phyloP scores from a whole-genome alignment of 2,329 filamentous ascomycete genomes.

The Chrysosporium keratinophilum region DNA sequence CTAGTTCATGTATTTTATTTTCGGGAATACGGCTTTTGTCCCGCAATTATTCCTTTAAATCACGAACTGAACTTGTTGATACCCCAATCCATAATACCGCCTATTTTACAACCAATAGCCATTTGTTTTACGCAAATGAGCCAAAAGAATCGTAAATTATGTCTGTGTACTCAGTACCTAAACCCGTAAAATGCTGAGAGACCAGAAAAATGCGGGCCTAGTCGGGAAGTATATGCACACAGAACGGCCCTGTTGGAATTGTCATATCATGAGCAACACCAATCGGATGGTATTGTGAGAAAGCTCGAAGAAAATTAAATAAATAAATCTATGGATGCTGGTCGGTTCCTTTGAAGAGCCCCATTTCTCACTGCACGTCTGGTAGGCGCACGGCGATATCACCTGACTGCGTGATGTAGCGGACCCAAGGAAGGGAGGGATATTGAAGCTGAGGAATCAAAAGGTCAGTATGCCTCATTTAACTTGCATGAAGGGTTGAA shows the following conservation, averaged over 20 bases:
- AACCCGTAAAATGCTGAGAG: too few relatives aligned
- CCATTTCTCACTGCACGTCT: conserved; percentile 58
- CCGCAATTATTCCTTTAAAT: too few relatives aligned
- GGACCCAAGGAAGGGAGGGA: conserved; percentile 90
- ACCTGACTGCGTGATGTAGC: conserved; percentile 96
- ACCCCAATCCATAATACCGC: too few relatives aligned
- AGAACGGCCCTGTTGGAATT: background rate
- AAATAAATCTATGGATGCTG: background rate
- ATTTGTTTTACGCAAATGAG: too few relatives aligned
- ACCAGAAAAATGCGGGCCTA: background rate
- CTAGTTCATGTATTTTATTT: too few relatives aligned
- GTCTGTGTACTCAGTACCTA: background rate
- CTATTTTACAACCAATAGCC: too few relatives aligned
- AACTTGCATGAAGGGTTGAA: background rate
- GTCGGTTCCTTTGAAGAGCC: background rate
- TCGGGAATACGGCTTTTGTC: too few relatives aligned
- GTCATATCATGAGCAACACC: background rate
- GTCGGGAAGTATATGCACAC: background rate
- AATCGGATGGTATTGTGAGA: background rate
- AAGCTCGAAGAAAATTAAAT: background rate
- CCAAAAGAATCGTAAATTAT: too few relatives aligned
- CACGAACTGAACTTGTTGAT: too few relatives aligned
- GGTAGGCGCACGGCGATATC: conserved; percentile 92
- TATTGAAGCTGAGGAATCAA: conserved; percentile 73
- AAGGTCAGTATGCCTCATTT: background rate